These are phyloP conservation scores for Poterioochromonas sp. DNA, from an alignment of 352 stramenopile genomes.

Conservation along the genomic window DNA sequence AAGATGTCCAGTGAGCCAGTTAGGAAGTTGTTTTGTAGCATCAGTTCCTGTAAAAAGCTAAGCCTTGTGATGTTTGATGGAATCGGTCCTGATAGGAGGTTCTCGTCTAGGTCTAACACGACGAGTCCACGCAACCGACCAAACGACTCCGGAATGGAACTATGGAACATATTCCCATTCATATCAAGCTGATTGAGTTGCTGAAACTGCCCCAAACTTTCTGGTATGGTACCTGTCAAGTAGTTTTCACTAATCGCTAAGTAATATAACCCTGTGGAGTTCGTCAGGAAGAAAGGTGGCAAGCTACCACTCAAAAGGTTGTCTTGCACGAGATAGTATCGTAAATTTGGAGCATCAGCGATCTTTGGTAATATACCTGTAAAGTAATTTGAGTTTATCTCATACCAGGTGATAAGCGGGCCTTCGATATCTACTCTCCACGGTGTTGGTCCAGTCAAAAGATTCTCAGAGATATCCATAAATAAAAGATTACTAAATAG, in stretches of 20 bases:
- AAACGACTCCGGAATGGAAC: too few relatives aligned
- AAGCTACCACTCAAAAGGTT: background rate
- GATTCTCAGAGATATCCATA: background rate
- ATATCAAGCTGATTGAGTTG: too few relatives aligned
- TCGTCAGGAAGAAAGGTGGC: background rate
- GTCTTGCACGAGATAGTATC: background rate
- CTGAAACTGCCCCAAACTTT: background rate
- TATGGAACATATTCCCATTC: too few relatives aligned
- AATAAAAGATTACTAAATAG: background rate
- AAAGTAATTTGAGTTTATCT: background rate
- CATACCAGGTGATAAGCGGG: background rate
- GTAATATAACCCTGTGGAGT: background rate
- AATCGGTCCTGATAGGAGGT: too few relatives aligned
- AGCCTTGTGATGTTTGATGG: too few relatives aligned
- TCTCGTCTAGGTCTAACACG: too few relatives aligned
- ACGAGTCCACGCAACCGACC: too few relatives aligned
- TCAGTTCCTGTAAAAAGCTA: too few relatives aligned
- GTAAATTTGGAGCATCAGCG: background rate
- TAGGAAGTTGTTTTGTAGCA: too few relatives aligned
- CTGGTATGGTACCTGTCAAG: background rate
- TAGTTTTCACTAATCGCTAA: background rate
- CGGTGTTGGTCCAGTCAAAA: background rate
- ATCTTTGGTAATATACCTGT: background rate
- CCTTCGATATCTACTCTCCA: background rate
- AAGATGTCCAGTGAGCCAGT: too few relatives aligned